Evolutionary conservation across 176 grass and related monocot species (phyloP), one percentile per base, ranked within the genome.

Genomic region (Carex kokanica): DNA sequence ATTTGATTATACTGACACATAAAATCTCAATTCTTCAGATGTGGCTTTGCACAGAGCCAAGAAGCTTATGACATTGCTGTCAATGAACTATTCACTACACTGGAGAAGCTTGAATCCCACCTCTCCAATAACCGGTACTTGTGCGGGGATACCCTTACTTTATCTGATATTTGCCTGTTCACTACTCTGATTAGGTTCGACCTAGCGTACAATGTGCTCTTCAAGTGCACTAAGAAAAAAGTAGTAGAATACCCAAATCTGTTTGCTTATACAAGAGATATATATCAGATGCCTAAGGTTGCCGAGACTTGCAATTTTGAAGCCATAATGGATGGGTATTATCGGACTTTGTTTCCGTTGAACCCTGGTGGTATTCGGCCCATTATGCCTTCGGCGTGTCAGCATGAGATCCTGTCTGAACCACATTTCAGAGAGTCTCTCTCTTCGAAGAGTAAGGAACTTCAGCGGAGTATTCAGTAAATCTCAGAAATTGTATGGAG

Each of bases 31-130:
- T 64, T 56, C 51, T 58, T 20, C 66, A 92, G 93, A 82, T 98
- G 95, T 72, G 95, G 92, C 11, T 98, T 98, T 65, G 95, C 95
- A 11, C 95, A 98, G 89, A 98, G 92, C 53, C 95, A 95, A 83
- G 89, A 86, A 64, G 92, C 92, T 1, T 98, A 98, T 88, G 84
- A 98, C 40, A 32, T 53, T 21, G 95, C 95, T 2, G 92, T 87
- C 11, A 78, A 56, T 25, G 88, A 91, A 75, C 85, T 98, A 36
- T 98, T 98, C 79, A 38, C 6, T 8, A 81, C 92, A 9, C 81
- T 95, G 27, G 95, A 98, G 71, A 84, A 8, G 82, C 61, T 98
- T 0, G 95, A 95, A 77, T 83, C 36, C 11, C 95, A 95, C 82
- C 82, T 98, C n/a, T 81, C 91, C 31, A 67, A 52, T 61, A 86